Evolutionary conservation across 164 flowering plant genomes (phyloP).

Genomic region (Sedum album): DNA sequence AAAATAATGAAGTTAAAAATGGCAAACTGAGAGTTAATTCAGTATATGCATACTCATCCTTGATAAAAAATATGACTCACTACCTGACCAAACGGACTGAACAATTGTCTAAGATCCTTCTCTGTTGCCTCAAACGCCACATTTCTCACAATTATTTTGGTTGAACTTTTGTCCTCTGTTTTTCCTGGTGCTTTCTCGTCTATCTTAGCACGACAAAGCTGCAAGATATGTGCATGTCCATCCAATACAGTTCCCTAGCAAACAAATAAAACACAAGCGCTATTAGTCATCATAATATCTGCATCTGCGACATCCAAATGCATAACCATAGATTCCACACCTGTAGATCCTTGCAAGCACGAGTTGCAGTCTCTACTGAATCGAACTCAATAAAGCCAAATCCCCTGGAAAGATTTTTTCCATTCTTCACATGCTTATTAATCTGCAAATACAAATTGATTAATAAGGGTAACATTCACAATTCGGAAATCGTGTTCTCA

Average conservation of each 20-base stretch:
- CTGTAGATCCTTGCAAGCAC: constrained; percentile 75
- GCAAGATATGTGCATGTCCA: too few relatives aligned
- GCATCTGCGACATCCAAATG: background rate
- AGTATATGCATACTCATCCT: background rate
- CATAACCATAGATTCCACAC: constrained; percentile 19
- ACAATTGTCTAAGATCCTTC: constrained; percentile 83
- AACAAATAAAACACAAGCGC: too few relatives aligned
- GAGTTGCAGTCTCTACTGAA: constrained; percentile 69
- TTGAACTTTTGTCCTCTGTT: too few relatives aligned
- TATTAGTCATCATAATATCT: constrained; percentile 42
- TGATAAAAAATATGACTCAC: background rate
- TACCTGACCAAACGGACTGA: constrained; percentile 96
- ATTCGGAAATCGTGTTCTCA: too few relatives aligned
- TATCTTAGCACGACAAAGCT: too few relatives aligned
- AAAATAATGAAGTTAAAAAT: too few relatives aligned
- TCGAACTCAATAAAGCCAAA: constrained; percentile 93
- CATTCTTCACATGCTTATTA: constrained; percentile 76
- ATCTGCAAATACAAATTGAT: constrained; percentile 45
- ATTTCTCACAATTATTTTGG: constrained; percentile 83
- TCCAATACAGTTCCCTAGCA: too few relatives aligned
- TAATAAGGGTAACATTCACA: too few relatives aligned
- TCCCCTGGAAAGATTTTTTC: constrained; percentile 81
- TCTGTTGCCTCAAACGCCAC: constrained; percentile 95
- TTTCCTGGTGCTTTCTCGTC: too few relatives aligned
- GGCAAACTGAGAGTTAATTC: too few relatives aligned